Base-by-base conservation (phyloP, 2,329 filamentous ascomycete species). In the Exophiala sp. region DNA sequence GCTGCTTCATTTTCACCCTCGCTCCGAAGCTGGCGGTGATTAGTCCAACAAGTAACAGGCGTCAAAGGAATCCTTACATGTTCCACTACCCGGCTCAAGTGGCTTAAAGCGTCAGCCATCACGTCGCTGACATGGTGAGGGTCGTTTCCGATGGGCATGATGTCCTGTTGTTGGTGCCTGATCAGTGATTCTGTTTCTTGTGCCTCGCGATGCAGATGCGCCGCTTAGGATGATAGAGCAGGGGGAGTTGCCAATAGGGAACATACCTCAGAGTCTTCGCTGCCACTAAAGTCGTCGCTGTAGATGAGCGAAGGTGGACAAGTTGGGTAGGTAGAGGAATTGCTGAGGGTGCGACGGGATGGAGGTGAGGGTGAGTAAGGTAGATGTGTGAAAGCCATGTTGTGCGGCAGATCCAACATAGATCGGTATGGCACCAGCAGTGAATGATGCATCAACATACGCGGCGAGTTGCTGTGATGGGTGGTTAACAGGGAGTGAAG, bases 1-100 rank as follows among this genome's bases (percentile, higher is more conserved):
- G 66, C 65, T 41, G 62, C 57, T 14, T 62, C 55, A 39, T 62
- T 57, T 56, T 63, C 60, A 21, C 60, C 58, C 48, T 64, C 56
- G 38, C 54, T 52, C 30, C 63, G 63, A 44, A 69, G 60, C 66
- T 68, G 48, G 16, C 23, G n/a, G n/a, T 56, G 43, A 49, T 58
- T 53, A 60, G 55, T 43, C 40, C 40, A 53, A 37, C 43, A 39
- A 44, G 24, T 40, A 48, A 35, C 24, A 41, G 18, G 27, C 23
- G 21, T 16, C 49, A 45, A 24, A 49, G 37, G 43, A 30, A 30
- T 39, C 48, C 58, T 46, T 52, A 62, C 59, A 58, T 62, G 60
- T 27, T 62, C 58, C 30, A 57, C 55, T 30, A 62, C 57, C 32
- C 55, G 46, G 42, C 57, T 53, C 38, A 62, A 54, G 46, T 58